Evolutionary conservation across 2,329 filamentous ascomycete genomes (phyloP).

Genomic region (Fusarium palustre): DNA sequence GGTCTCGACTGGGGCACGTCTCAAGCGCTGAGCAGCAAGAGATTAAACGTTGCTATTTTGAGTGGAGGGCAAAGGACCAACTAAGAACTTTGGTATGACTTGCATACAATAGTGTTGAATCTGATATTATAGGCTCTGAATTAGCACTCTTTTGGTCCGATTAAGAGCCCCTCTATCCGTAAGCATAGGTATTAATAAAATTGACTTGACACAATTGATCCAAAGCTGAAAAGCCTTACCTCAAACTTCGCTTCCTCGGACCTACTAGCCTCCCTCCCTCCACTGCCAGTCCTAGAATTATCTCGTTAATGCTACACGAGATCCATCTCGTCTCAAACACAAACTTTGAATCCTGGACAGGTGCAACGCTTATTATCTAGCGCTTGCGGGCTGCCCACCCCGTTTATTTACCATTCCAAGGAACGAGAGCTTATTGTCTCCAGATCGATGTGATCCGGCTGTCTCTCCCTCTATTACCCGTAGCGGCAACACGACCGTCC

Average conservation of each 20-base stretch:
- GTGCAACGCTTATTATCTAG: conserved; percentile 33
- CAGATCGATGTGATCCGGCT: not conserved
- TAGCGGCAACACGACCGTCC: conserved; percentile 26
- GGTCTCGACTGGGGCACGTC: conserved; percentile 36
- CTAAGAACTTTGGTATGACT: conserved; percentile 36
- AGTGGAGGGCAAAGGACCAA: conserved; percentile 36
- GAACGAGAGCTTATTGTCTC: conserved; percentile 16
- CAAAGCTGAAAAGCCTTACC: conserved; percentile 2
- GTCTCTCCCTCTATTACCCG: conserved; percentile 7
- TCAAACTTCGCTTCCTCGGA: not conserved
- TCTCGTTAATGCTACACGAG: conserved; percentile 18
- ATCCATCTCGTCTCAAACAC: conserved; percentile 26
- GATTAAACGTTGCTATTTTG: conserved; percentile 43
- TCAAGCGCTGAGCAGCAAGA: conserved; percentile 43
- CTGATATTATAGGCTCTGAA: conserved; percentile 34
- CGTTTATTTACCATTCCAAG: conserved; percentile 42
- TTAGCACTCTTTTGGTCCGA: conserved; percentile 11
- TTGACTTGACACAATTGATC: conserved; percentile 16
- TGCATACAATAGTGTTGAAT: conserved; percentile 43
- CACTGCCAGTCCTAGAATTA: conserved; percentile 9
- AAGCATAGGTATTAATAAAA: conserved; percentile 4
- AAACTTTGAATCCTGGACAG: conserved; percentile 22
- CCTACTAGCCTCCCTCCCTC: not conserved
- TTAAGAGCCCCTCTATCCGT: not conserved
- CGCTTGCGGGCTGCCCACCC: conserved; percentile 38